A percentile compares a stretch with the other conserved stretches of the same genome.
These are phyloP conservation scores for Coleophoma crateriformis DNA, from an alignment of 2,329 filamentous ascomycete species.

Conservation along the genomic window DNA sequence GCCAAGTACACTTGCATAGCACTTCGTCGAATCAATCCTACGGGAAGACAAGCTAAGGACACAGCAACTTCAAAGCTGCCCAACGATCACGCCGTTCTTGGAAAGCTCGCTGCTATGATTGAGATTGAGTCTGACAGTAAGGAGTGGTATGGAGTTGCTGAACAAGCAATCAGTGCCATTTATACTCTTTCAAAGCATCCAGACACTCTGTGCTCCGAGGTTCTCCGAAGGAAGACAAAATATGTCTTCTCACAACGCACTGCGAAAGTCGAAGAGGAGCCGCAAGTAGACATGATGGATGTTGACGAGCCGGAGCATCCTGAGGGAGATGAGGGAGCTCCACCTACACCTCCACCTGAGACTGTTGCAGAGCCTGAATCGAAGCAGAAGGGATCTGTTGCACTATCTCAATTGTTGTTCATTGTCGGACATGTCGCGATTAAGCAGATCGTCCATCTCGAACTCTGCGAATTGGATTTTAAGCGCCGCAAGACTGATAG, in stretches of 20 bases:
- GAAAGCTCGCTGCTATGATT: conserved; percentile 74
- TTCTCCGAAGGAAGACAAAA: conserved; percentile 81
- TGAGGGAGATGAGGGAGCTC: conserved; percentile 20
- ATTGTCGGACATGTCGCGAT: conserved; percentile 95
- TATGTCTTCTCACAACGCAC: conserved; percentile 57
- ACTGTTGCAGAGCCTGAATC: conserved; percentile 17
- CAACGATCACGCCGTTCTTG: conserved; percentile 86
- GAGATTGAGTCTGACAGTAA: conserved; percentile 85
- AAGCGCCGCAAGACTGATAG: conserved; percentile 92
- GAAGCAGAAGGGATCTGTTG: conserved; percentile 65
- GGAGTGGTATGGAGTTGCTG: conserved; percentile 93
- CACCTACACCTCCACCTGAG: conserved; percentile 15
- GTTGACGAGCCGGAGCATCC: conserved; percentile 4
- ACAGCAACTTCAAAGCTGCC: conserved; percentile 70
- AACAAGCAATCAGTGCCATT: conserved; percentile 93
- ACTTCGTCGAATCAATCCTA: conserved; percentile 82
- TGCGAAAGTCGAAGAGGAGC: conserved; percentile 27
- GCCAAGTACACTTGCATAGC: conserved; percentile 96
- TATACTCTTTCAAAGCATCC: conserved; percentile 93
- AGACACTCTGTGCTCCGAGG: conserved; percentile 85
- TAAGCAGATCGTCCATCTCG: conserved; percentile 97
- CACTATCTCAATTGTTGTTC: conserved; percentile 86
- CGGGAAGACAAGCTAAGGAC: conserved; percentile 72
- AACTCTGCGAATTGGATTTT: conserved; percentile 96
- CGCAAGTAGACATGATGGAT: conserved; percentile 1